Evolutionary conservation across 108 stramenopile species (phyloP), one percentile per base, ranked within the genome.

Genomic region (Nitzschia sp.): DNA sequence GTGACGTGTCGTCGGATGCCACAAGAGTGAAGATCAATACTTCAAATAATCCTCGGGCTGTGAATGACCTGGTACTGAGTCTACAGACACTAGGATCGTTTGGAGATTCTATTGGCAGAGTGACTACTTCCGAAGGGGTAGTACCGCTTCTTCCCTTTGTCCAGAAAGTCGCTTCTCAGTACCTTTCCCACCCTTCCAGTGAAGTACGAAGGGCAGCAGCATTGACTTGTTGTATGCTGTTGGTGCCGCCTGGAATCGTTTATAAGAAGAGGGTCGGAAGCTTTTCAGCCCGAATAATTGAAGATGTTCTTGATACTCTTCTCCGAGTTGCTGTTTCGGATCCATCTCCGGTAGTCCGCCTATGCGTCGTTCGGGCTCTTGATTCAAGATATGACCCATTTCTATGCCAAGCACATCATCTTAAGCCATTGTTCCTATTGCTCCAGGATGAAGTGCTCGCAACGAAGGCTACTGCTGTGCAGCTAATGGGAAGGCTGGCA

Each of bases 401-500:
- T 58, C 77, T 99, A 13, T 85, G 77, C 31, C 96, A 92, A 57
- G 52, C 81, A 1, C 87, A 95, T 53, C 88, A 94, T 70, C 70
- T 98, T 0, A 76, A 86, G 47, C 66, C 88, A 21, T 69, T 99
- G 4, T 89, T 95, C 64, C 67, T 98, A 35, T 55, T 97, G 25
- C 67, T 97, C 0, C 86, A 94, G 73, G 98, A 99, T 70, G 96
- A 96, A 68, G 63, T 75, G 19, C 72, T 96, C 31, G 83, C 76
- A 5, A 82, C 97, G 17, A 80, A 93, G 48, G 80, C 93, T 17
- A 85, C 86, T 28, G 91, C 90, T 28, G 78, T 99, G 45, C 73
- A 75, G 29, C 62, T 97, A 28, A 74, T 97, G 27, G 97, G 97
- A 1, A 75, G 96, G 15, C 69, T 99, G 19, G 86, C 97, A 35